Percentiles rank a stretch among this genome's conserved stretches.
Conservation (phyloP, 345 rosid genomes). For the Gossypium australe region DNA sequence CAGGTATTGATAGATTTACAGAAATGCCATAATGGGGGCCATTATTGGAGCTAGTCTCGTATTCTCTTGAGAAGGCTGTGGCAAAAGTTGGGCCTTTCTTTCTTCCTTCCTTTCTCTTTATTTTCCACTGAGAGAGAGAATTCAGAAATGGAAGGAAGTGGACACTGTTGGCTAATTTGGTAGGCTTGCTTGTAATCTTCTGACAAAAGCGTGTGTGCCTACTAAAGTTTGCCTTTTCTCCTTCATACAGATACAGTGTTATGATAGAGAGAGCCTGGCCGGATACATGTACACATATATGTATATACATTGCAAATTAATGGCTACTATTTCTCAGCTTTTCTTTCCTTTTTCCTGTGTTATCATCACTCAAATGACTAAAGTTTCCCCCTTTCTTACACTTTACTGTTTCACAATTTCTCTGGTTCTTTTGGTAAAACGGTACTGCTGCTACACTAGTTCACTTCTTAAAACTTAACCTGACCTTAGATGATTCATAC, state of each 20-base stretch:
- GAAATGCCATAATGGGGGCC: conserved; percentile 25
- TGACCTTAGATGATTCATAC: no score
- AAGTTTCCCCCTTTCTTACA: no score
- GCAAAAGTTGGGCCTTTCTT: conserved; percentile 16
- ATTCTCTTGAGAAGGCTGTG: conserved; percentile 6
- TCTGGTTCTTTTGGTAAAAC: no score
- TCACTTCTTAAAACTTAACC: no score
- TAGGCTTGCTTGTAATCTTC: conserved; percentile 28
- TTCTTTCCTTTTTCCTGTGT: not conserved
- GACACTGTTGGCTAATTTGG: conserved; percentile 33
- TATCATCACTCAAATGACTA: not conserved
- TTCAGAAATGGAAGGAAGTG: not conserved
- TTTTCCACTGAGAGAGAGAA: conserved; percentile 14
- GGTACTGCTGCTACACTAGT: no score
- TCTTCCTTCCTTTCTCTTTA: not conserved
- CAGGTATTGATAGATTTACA: conserved; percentile 10
- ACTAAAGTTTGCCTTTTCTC: not conserved
- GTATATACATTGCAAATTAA: not conserved
- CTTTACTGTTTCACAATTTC: no score
- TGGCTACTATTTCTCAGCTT: not conserved
- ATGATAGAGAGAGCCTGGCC: not conserved
- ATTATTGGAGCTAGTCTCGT: conserved; percentile 22
- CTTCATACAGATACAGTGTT: conserved; percentile 4
- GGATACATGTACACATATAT: not conserved
- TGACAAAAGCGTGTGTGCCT: conserved; percentile 28